Conservation (phyloP, 1,139 yeast species). For the Petasospora fabianii region DNA sequence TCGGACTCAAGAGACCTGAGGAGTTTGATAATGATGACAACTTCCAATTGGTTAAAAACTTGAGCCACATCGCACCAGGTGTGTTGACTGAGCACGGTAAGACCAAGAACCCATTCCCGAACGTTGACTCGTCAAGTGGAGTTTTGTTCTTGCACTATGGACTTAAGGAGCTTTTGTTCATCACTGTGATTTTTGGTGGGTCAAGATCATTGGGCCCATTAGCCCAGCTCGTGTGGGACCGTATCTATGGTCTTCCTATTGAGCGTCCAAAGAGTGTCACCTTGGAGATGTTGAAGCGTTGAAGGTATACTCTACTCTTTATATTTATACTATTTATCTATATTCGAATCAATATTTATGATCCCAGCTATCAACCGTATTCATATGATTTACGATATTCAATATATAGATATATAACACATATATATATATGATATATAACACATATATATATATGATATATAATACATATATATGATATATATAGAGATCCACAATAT, state of each 20-base stretch:
- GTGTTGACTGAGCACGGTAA: slow-evolving; percentile 56
- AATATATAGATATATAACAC: too few species aligned
- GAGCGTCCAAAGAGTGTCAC: slow-evolving; percentile 54
- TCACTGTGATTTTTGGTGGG: slow-evolving; percentile 59
- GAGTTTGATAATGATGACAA: slow-evolving; percentile 31
- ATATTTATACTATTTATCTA: slow-evolving; percentile 3
- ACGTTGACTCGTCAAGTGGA: slow-evolving; percentile 59
- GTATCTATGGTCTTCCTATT: slow-evolving; percentile 56
- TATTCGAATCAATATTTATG: slow-evolving; percentile 2
- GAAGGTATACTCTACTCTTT: too few species aligned
- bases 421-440: too few species aligned
- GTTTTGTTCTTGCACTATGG: slow-evolving; percentile 58
- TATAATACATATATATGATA: too few species aligned
- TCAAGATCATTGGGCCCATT: slow-evolving; percentile 56
- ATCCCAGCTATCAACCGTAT: too few species aligned
- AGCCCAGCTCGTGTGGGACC: slow-evolving; percentile 58
- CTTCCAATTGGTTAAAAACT: slow-evolving; percentile 32
- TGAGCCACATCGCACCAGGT: slow-evolving; percentile 47
- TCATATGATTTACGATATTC: too few species aligned
- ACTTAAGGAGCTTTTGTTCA: slow-evolving; percentile 48
- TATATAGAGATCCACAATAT: too few species aligned
- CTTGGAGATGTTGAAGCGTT: slow-evolving; percentile 13
- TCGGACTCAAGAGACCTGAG: slow-evolving; percentile 30
- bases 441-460: too few species aligned
- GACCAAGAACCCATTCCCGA: slow-evolving; percentile 63